Evolutionary conservation across 2,329 filamentous ascomycete species (phyloP).

Genomic region (Blastomyces parvus): DNA sequence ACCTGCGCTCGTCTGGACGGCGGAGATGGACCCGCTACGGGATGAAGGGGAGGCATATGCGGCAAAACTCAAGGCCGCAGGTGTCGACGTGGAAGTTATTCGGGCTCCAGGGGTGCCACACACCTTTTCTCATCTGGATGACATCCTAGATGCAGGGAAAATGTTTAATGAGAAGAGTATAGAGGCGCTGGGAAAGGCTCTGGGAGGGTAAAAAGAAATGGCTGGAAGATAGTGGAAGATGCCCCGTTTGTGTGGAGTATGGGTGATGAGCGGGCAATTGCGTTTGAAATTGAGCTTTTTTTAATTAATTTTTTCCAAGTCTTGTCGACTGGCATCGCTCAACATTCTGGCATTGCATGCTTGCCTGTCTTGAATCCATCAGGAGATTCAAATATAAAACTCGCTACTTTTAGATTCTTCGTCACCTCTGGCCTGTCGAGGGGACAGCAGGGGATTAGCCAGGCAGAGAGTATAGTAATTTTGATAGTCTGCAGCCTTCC

Average conservation of each 20-base stretch:
- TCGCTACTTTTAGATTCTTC: background rate
- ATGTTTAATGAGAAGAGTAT: constrained; percentile 24
- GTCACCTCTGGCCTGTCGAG: too few relatives aligned
- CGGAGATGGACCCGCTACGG: constrained; percentile 35
- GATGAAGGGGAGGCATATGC: constrained; percentile 35
- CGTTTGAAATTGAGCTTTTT: background rate
- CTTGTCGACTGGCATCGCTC: background rate
- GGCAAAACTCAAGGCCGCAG: constrained; percentile 29
- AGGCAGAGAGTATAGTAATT: background rate
- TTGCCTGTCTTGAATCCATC: background rate
- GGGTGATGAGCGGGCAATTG: background rate
- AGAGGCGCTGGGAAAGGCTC: constrained; percentile 21
- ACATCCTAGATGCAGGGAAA: constrained; percentile 24
- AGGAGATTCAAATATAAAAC: background rate
- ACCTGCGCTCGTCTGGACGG: constrained; percentile 32
- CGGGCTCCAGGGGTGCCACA: constrained; percentile 29
- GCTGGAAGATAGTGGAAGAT: background rate
- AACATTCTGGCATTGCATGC: background rate
- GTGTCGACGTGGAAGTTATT: constrained; percentile 25
- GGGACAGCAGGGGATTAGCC: background rate
- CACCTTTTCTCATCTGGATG: constrained; percentile 24
- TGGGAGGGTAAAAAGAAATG: constrained; percentile 9
- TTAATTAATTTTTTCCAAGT: background rate
- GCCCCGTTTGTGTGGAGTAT: background rate
- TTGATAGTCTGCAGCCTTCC: background rate